These are phyloP conservation scores for Fistulifera solaris DNA, from an alignment of 108 stramenopile genomes.

Conservation along the genomic window DNA sequence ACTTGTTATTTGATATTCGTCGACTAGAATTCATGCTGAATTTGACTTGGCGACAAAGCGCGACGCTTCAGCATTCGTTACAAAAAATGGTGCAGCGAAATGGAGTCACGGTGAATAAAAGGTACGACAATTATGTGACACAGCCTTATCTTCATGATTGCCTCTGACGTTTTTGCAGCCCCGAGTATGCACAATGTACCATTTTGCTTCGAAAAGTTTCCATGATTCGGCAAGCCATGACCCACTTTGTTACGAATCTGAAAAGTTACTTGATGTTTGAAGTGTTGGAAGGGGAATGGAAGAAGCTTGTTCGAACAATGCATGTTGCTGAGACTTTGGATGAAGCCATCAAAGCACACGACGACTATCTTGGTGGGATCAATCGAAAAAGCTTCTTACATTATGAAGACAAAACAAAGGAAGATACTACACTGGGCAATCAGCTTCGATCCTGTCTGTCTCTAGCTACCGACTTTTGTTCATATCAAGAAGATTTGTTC, in stretches of 20 bases:
- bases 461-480: conserved; percentile 65
- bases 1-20: conserved; percentile 87
- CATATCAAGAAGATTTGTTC: conserved; percentile 72
- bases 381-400: conserved; percentile 64
- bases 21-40: conserved; percentile 90
- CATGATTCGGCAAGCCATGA: conserved; percentile 89
- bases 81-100: conserved; percentile 36
- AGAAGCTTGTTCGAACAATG: conserved; percentile 50
- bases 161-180: conserved; percentile 5
- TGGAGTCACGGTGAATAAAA: conserved; percentile 22
- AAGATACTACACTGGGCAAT: conserved; percentile 27
- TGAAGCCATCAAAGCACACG: conserved; percentile 86
- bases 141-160: too few relatives aligned
- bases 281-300: conserved; percentile 94
- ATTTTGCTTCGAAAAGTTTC: conserved; percentile 81
- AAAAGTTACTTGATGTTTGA: conserved; percentile 98
- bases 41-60: conserved; percentile 87
- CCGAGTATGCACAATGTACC: conserved; percentile 41
- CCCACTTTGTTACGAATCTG: conserved; percentile 92
- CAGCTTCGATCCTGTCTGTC: conserved; percentile 49
- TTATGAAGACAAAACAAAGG: conserved; percentile 8
- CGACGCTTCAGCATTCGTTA: conserved; percentile 81
- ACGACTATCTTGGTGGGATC: conserved; percentile 80
- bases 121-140: too few relatives aligned
- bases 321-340: conserved; percentile 74